Evolutionary conservation across 1,139 yeast species (phyloP).

Genomic region (Yamadazyma conglobata): DNA sequence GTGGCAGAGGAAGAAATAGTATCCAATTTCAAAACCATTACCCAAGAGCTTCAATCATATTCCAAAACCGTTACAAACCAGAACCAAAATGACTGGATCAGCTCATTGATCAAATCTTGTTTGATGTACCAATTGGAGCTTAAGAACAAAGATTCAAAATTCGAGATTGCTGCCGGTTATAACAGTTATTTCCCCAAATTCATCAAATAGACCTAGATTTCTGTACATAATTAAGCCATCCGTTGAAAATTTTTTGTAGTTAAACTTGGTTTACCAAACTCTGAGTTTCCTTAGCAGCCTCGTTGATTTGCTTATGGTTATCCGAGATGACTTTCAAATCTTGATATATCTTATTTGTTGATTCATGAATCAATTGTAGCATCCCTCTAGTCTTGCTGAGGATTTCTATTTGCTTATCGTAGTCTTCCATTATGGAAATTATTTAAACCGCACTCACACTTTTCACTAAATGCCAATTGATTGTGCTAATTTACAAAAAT

Average conservation of each 20-base stretch:
- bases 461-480: too few species aligned
- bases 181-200: conserved; percentile 42
- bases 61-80: conserved; percentile 12
- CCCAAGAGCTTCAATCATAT: conserved; percentile 9
- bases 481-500: too few species aligned
- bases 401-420: conserved; percentile 12
- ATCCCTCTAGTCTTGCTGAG: conserved; percentile 15
- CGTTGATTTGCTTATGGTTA: conserved; percentile 11
- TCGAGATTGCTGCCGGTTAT: conserved; percentile 24
- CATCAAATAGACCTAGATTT: conserved; percentile 11
- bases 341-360: conserved; percentile 12
- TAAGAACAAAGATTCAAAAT: conserved; percentile 14
- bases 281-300: conserved; percentile 1
- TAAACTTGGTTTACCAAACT: too few species aligned
- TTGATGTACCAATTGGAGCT: conserved; percentile 20
- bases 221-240: not conserved
- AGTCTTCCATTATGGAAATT: conserved; percentile 8
- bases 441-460: not conserved
- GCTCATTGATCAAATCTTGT: conserved; percentile 25
- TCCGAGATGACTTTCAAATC: conserved; percentile 11
- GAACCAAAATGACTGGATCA: conserved; percentile 19
- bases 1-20: conserved; percentile 12
- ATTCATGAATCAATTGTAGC: conserved; percentile 15
- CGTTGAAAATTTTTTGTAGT: not conserved
- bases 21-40: conserved; percentile 17